Evolutionary conservation across 768 basidiomycete species (phyloP), one percentile per base, ranked within the genome.

Genomic region (Sarcodon sp.): DNA sequence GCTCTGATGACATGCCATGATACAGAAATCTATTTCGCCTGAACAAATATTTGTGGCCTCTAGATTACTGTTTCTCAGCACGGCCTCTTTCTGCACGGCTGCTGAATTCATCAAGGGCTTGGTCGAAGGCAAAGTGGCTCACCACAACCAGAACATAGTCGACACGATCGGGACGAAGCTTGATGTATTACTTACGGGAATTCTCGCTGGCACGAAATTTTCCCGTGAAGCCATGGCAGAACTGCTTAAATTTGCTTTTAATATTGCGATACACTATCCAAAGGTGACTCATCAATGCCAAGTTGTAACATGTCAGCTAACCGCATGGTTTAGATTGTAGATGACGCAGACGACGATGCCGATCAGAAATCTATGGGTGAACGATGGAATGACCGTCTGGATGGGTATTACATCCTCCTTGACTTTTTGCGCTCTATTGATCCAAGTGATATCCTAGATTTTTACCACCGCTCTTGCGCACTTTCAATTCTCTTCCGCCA

Each of bases 221-320:
- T 69, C 78, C 32, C 73, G 72, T 54, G 86, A 88, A 48, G 88
- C 91, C 2, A 73, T 85, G 67, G 72, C 76, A 3, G 92, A 97
- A 61, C 59, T 91, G 21, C 72, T 97, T 48, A 97, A 97, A 59
- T 71, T 91, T 43, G 69, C 76, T 3, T 92, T 88, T 63, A 92
- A 94, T 60, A 60, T 94, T 32, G 68, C 89, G 45, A 61, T 79
- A 37, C 83, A 86, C 59, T 91, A 88, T 62, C 88, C 88, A 4
- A 87, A 81, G 69, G 85, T 84, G 41, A 32, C 65, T 59, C 6
- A 13, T 5, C 35, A 53, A 47, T 32, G 15, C 44, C 32, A 11
- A 27, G 33, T 48, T 5, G 35, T 0, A 1, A 45, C 8, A 8
- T 27, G 13, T 35, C 36, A 16, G 34, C 47, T 39, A 34, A 16